phyloP scores from a whole-genome alignment of 805 yeast species.

The Pichia exigua region DNA sequence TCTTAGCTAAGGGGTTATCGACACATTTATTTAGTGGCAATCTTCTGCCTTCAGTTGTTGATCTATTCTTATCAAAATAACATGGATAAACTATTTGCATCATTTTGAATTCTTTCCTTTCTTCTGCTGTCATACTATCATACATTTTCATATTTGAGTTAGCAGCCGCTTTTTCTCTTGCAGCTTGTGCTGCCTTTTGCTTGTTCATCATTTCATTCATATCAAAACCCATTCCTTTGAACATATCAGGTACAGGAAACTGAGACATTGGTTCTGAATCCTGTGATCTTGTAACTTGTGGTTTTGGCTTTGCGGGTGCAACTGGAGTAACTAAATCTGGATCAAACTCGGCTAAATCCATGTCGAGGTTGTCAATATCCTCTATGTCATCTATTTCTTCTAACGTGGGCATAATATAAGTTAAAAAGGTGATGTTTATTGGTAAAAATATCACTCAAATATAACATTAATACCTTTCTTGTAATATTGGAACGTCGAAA shows the following conservation, averaged over 20 bases:
- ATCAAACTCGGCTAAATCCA: conserved; percentile 90
- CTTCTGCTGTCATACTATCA: conserved; percentile 33
- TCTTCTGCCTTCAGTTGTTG: conserved; percentile 78
- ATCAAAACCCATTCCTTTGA: conserved; percentile 19
- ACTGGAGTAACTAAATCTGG: conserved; percentile 59
- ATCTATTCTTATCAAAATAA: conserved; percentile 74
- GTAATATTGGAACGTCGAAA: background rate
- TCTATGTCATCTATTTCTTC: conserved; percentile 75
- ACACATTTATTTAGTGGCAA: conserved; percentile 64
- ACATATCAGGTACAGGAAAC: conserved; percentile 14
- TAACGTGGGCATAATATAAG: conserved; percentile 46
- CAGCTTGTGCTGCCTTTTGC: background rate
- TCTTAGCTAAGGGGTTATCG: conserved; percentile 79
- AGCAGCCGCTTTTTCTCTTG: background rate
- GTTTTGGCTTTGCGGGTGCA: conserved; percentile 57
- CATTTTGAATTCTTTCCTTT: conserved; percentile 53
- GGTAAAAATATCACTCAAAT: background rate
- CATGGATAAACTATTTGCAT: conserved; percentile 84
- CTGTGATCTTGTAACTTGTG: conserved; percentile 54
- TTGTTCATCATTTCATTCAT: background rate
- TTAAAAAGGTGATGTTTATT: background rate
- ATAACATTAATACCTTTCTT: too few species aligned
- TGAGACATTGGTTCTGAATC: conserved; percentile 26
- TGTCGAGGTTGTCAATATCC: conserved; percentile 84
- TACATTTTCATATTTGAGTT: conserved; percentile 9